Evolutionary conservation across 306 rosid species (phyloP), one percentile per base, ranked within the genome.

Genomic region (Ochetophila trinervis): DNA sequence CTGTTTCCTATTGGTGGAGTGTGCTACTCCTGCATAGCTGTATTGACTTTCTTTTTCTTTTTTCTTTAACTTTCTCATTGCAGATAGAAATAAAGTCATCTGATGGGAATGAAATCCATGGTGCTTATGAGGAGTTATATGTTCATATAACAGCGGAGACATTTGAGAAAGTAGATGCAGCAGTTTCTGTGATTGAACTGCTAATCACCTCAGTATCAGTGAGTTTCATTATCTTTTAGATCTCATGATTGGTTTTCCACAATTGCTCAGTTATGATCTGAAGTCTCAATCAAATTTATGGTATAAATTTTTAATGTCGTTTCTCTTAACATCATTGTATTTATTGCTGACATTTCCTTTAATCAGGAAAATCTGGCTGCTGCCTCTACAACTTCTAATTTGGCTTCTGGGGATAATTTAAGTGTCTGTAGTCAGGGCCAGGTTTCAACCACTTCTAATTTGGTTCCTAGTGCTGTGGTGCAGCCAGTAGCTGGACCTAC

Each of bases 151-250:
- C 94, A 68, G 99, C 96, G 69, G 97, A 93, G 61, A 84, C 86
- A 78, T 93, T 77, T 74, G 99, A 90, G 69, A 86, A 93, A 83
- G 85, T 93, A 59, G 99, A 90, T 75, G 91, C 94, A 14, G 94
- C 99, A 13, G 80, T 84, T 74, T 85, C 97, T 36, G 83, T 93
- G 32, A 82, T 93, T 72, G 95, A 90, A 72, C 77, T 93, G 65
- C 80, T 93, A 35, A 66, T 93, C 72, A 81, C 85, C 73, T 90
- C 99, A 57, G 69, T 90, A 61, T 78, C 87, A 32, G 99, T 93
- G 85, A 90, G 99, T 93, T 62, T 68, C 40, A 11, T 55, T 78
- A 57, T 54, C 4, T 42, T 66, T 75, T 57, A 66, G 54, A 5
- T 45, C 68, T 51, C 22, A 57, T 30, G 54, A 76, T 66, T 65